These are phyloP conservation scores for Daldinia decipiens DNA, from an alignment of 495 filamentous ascomycete species.

Conservation along the genomic window DNA sequence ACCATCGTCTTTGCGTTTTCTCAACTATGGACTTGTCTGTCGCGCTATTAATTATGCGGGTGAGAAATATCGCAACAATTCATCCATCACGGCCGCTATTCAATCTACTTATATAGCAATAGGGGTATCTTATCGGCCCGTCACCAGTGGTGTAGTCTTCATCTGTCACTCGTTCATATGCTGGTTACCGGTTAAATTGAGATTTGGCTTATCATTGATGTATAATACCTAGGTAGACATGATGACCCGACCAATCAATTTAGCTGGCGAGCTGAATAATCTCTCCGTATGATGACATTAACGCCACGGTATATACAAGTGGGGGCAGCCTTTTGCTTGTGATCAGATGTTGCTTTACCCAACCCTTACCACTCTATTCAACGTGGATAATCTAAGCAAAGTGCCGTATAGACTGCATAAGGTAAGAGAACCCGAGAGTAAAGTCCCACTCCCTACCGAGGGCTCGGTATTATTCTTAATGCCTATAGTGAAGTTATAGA, in stretches of 20 bases:
- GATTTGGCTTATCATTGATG: slow-evolving; percentile 4
- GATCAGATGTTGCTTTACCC: slow-evolving; percentile 5
- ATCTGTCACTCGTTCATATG: slow-evolving; percentile 10
- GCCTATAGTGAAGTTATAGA: too few species aligned
- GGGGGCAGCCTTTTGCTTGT: neutral
- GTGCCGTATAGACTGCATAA: neutral
- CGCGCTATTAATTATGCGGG: neutral
- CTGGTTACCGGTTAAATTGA: slow-evolving; percentile 35
- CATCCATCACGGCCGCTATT: neutral
- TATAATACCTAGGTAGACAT: slow-evolving; percentile 18
- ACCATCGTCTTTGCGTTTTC: slow-evolving; percentile 13
- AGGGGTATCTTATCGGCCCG: slow-evolving; percentile 2
- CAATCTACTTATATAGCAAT: slow-evolving; percentile 10
- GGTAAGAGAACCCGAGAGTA: neutral
- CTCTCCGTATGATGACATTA: neutral
- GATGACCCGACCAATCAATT: slow-evolving; percentile 14
- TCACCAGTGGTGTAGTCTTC: neutral
- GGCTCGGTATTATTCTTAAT: neutral
- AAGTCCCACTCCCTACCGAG: neutral
- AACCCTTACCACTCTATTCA: neutral
- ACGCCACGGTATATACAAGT: slow-evolving; percentile 20
- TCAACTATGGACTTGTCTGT: neutral
- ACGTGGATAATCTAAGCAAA: neutral
- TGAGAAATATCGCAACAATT: slow-evolving; percentile 1
- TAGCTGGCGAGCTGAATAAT: slow-evolving; percentile 13